Percentiles rank a stretch among this genome's conserved stretches.
Evolutionary conservation across 495 filamentous ascomycete species (phyloP).

Genomic region (Aspergillus cristatus): DNA sequence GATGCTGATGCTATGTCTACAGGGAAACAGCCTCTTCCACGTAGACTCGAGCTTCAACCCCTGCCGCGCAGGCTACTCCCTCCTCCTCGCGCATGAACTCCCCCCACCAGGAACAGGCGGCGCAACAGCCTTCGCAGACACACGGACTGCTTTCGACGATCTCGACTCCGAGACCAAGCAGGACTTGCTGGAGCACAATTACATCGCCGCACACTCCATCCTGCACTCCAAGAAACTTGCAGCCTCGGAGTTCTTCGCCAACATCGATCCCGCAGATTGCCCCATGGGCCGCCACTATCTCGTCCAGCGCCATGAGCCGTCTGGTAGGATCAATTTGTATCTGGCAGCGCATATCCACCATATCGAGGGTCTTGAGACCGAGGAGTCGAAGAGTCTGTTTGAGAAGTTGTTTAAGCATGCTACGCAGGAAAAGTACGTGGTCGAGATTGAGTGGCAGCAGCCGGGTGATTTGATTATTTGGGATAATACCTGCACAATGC

Average conservation of each 20-base stretch:
- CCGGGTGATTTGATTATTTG: conserved; percentile 47
- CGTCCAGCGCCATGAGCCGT: conserved; percentile 43
- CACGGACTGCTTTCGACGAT: conserved; percentile 44
- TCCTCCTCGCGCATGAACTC: conserved; percentile 42
- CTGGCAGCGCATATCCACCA: conserved; percentile 47
- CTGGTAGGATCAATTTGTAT: conserved; percentile 45
- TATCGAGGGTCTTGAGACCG: conserved; percentile 37
- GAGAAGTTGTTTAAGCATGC: conserved; percentile 35
- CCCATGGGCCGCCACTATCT: conserved; percentile 43
- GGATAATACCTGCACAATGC: conserved; percentile 51
- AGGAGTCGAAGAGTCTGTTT: conserved; percentile 29
- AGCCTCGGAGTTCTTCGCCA: conserved; percentile 39
- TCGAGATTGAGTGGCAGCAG: conserved; percentile 39
- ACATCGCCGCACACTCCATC: conserved; percentile 46
- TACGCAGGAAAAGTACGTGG: conserved; percentile 39
- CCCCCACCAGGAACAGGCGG: conserved; percentile 44
- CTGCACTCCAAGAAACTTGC: conserved; percentile 45
- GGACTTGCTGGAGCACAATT: conserved; percentile 33
- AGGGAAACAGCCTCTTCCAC: conserved; percentile 55
- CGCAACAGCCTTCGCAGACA: conserved; percentile 51
- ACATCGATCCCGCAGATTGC: conserved; percentile 32
- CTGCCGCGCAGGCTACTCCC: conserved; percentile 44
- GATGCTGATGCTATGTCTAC: conserved; percentile 23
- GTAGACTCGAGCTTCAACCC: conserved; percentile 53
- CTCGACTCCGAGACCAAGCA: conserved; percentile 29